Evolutionary conservation across 1,139 yeast species (phyloP).

Genomic region (Hemisphaericaspora xylofermentans): DNA sequence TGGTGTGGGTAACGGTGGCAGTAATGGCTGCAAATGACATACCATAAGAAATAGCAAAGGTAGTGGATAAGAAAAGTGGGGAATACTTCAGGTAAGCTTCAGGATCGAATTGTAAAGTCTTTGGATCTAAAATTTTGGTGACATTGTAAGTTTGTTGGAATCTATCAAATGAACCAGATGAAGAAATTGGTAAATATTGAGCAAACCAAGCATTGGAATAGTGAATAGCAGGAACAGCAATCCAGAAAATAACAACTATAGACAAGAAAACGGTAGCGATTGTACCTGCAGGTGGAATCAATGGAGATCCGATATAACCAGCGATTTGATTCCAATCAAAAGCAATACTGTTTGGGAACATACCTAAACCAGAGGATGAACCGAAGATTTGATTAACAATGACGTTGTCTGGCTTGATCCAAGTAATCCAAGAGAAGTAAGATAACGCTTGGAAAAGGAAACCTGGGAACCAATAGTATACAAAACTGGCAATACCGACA

Average conservation of each 20-base stretch:
- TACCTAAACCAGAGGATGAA: slow-evolving; percentile 56
- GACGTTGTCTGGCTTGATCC: slow-evolving; percentile 45
- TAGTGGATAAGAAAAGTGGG: slow-evolving; percentile 58
- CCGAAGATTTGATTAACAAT: slow-evolving; percentile 65
- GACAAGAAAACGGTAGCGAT: slow-evolving; percentile 50
- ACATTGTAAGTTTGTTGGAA: slow-evolving; percentile 36
- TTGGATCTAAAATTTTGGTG: slow-evolving; percentile 39
- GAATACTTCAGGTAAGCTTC: slow-evolving; percentile 50
- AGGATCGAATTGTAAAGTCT: slow-evolving; percentile 40
- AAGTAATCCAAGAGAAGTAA: slow-evolving; percentile 38
- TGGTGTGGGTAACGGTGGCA: slow-evolving; percentile 56
- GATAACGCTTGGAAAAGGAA: slow-evolving; percentile 37
- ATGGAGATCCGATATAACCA: slow-evolving; percentile 62
- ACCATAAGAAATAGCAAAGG: slow-evolving; percentile 62
- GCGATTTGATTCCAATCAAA: slow-evolving; percentile 48
- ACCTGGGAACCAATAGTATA: slow-evolving; percentile 47
- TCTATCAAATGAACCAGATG: slow-evolving; percentile 40
- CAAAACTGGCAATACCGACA: slow-evolving; percentile 28
- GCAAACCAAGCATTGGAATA: slow-evolving; percentile 45
- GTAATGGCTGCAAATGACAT: slow-evolving; percentile 62
- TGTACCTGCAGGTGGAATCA: slow-evolving; percentile 65
- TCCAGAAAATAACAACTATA: slow-evolving; percentile 44
- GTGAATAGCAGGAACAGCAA: slow-evolving; percentile 41
- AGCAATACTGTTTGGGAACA: slow-evolving; percentile 49
- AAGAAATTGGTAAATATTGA: slow-evolving; percentile 43